phyloP scores from a whole-genome alignment of 2,329 filamentous ascomycete genomes.

The Neofusicoccum parvum region DNA sequence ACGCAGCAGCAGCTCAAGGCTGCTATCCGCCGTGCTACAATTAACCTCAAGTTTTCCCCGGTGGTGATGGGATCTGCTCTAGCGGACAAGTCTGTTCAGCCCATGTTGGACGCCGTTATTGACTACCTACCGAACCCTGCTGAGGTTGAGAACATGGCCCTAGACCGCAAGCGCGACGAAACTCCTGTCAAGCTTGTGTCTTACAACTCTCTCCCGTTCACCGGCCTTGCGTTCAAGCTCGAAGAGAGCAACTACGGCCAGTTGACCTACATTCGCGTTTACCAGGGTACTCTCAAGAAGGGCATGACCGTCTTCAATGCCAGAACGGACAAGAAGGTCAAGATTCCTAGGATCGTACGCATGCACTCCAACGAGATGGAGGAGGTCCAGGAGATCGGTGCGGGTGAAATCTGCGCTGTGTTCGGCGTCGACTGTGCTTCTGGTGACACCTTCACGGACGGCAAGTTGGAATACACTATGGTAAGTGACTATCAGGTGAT shows the following conservation, averaged over 20 bases:
- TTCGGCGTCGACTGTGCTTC: slow-evolving; percentile 98
- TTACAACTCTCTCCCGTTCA: slow-evolving; percentile 91
- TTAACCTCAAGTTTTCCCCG: slow-evolving; percentile 84
- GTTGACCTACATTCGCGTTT: slow-evolving; percentile 96
- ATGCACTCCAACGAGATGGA: slow-evolving; percentile 99
- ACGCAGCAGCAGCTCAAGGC: slow-evolving; percentile 82
- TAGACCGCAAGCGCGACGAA: slow-evolving; percentile 80
- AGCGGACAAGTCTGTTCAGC: slow-evolving; percentile 91
- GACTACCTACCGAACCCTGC: slow-evolving; percentile 93
- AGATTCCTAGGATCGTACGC: slow-evolving; percentile 93
- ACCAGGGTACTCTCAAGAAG: slow-evolving; percentile 89
- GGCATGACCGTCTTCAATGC: slow-evolving; percentile 92
- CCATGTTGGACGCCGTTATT: slow-evolving; percentile 94
- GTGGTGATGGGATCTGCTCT: slow-evolving; percentile 96
- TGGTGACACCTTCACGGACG: slow-evolving; percentile 97
- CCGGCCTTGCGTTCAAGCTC: slow-evolving; percentile 96
- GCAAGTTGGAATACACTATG: slow-evolving; percentile 90
- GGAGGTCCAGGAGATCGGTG: slow-evolving; percentile 87
- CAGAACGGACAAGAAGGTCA: slow-evolving; percentile 91
- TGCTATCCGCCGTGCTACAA: slow-evolving; percentile 89
- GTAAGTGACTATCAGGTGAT: slow-evolving; percentile 27
- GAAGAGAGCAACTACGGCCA: slow-evolving; percentile 99
- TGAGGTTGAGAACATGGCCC: slow-evolving; percentile 84
- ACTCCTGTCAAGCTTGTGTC: slow-evolving; percentile 83
- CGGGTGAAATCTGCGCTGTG: slow-evolving; percentile 97